phyloP scores from a whole-genome alignment of 2,329 filamentous ascomycete species.

The Cephalotrichum gorgonifer region DNA sequence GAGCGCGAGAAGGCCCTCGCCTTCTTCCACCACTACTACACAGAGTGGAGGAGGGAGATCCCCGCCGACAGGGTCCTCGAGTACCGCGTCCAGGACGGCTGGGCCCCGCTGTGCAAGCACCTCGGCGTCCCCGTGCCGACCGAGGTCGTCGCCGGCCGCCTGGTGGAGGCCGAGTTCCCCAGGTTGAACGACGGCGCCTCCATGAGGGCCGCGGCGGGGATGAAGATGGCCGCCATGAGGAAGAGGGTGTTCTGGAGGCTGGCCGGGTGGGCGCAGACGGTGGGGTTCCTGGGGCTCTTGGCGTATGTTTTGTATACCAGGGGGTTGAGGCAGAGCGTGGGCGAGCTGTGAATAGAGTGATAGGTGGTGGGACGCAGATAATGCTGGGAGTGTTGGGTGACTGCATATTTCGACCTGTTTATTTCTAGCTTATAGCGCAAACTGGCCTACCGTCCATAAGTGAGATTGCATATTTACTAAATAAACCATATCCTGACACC shows the following conservation, averaged over 20 bases:
- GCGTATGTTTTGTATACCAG: constrained; percentile 1
- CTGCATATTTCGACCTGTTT: no score
- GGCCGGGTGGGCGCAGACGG: constrained; percentile 7
- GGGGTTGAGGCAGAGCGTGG: not conserved
- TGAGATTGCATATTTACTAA: no score
- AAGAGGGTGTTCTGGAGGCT: constrained; percentile 9
- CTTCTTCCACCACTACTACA: constrained; percentile 26
- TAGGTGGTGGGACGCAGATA: no score
- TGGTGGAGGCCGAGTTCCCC: constrained; percentile 11
- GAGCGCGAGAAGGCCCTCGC: constrained; percentile 25
- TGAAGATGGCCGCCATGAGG: constrained; percentile 8
- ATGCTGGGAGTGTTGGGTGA: no score
- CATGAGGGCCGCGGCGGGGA: constrained; percentile 5
- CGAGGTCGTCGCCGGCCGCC: constrained; percentile 8
- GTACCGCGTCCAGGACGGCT: constrained; percentile 26
- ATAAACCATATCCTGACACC: no score
- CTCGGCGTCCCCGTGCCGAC: constrained; percentile 24
- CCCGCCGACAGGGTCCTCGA: constrained; percentile 23
- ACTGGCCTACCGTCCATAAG: no score
- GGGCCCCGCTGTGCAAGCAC: constrained; percentile 28
- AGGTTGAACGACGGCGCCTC: constrained; percentile 11
- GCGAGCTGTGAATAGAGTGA: not conserved
- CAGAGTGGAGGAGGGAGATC: constrained; percentile 22
- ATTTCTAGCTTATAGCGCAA: no score
- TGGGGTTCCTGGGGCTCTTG: constrained; percentile 3